phyloP scores from a whole-genome alignment of 2,329 filamentous ascomycete species.

The Trichoderma breve region DNA sequence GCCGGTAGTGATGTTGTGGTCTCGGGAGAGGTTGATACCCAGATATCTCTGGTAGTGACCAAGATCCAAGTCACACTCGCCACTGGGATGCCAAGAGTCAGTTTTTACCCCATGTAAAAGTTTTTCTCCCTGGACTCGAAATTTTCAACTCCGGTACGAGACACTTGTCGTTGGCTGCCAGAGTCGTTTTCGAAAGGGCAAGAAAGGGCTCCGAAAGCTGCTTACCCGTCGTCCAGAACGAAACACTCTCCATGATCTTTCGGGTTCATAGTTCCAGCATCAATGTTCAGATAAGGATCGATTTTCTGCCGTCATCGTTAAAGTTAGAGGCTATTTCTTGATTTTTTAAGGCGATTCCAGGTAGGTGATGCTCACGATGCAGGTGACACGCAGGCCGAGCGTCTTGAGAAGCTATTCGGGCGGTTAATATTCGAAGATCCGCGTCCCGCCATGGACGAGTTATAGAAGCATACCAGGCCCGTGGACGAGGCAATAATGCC shows the following conservation, averaged over 20 bases:
- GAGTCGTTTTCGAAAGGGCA: conserved; percentile 27
- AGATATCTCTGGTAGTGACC: conserved; percentile 68
- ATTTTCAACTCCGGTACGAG: background rate
- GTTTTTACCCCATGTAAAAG: background rate
- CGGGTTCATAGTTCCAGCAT: conserved; percentile 32
- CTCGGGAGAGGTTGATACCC: conserved; percentile 73
- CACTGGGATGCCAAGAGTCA: background rate
- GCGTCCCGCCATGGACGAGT: background rate
- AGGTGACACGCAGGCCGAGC: conserved; percentile 18
- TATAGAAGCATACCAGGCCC: background rate
- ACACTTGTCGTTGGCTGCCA: background rate
- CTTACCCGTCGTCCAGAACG: conserved; percentile 71
- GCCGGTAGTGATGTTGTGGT: conserved; percentile 96
- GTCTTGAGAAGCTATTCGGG: conserved; percentile 10
- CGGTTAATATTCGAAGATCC: background rate
- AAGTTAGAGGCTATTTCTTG: background rate
- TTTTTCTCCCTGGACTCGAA: background rate
- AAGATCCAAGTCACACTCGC: conserved; percentile 47
- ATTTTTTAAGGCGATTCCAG: background rate
- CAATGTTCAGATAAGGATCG: conserved; percentile 49
- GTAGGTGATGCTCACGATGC: background rate
- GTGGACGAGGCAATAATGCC: conserved; percentile 19
- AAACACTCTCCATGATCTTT: conserved; percentile 78
- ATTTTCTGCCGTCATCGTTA: conserved; percentile 32
- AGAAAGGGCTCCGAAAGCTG: background rate